These are phyloP conservation scores for Pontederia paniculata DNA, from an alignment of 176 grass and related monocot genomes.

Conservation along the genomic window DNA sequence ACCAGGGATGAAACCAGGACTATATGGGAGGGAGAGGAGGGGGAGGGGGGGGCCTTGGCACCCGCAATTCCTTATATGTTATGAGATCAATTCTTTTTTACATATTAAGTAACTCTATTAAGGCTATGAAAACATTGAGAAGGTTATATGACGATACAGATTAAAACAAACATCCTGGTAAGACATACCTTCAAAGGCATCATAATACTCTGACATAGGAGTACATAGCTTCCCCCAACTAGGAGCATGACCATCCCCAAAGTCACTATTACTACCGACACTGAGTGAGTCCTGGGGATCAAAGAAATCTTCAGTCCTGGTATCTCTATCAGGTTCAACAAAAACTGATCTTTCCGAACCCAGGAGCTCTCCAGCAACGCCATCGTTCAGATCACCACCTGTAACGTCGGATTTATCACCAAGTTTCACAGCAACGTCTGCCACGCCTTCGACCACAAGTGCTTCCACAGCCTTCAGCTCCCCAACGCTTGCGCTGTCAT, in stretches of 20 bases:
- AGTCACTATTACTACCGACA: slow-evolving; percentile 9
- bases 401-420: not conserved
- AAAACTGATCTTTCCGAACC: not conserved
- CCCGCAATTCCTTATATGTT: too few species aligned
- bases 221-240: slow-evolving; percentile 20
- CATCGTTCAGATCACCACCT: not conserved
- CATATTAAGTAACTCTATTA: too few species aligned
- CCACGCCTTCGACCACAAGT: not conserved
- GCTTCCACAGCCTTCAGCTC: not conserved
- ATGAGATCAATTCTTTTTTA: too few species aligned
- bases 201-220: slow-evolving; percentile 31
- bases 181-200: slow-evolving; percentile 34
- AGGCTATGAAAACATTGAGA: too few species aligned
- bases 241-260: slow-evolving; percentile 2
- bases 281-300: slow-evolving; percentile 24
- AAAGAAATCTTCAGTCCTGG: slow-evolving; percentile 19
- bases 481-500: not conserved
- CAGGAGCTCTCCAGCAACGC: not conserved
- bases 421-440: not conserved
- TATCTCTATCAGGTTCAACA: slow-evolving; percentile 8
- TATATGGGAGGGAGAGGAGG: too few species aligned
- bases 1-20: too few species aligned
- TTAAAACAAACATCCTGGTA: not conserved
- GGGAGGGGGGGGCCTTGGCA: too few species aligned
- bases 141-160: too few species aligned